Percentiles rank a stretch among this genome's conserved stretches.
Conservation (phyloP, 2,329 filamentous ascomycete genomes). For the Fonsecaea monophora region DNA sequence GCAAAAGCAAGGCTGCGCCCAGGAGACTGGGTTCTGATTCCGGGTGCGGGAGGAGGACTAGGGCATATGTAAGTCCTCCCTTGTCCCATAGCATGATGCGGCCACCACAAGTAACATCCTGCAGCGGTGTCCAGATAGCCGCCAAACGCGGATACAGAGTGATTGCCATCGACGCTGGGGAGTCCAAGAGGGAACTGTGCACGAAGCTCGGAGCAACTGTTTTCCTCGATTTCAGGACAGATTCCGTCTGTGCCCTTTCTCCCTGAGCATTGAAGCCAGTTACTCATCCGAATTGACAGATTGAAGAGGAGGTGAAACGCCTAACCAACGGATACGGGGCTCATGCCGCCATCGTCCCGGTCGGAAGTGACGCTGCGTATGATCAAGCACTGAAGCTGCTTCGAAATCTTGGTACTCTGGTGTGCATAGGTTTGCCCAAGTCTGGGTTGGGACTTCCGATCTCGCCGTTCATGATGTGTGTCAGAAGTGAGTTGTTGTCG, state of each 20-base stretch:
- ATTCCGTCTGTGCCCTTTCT: conserved; percentile 43
- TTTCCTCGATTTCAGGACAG: conserved; percentile 47
- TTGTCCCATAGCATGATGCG: background rate
- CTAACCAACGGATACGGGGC: conserved; percentile 52
- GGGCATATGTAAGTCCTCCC: conserved; percentile 47
- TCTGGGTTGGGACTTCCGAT: conserved; percentile 53
- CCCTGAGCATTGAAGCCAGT: background rate
- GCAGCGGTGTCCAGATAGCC: conserved; percentile 49
- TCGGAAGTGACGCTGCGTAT: conserved; percentile 55
- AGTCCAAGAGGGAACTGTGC: conserved; percentile 46
- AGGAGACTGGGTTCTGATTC: conserved; percentile 47
- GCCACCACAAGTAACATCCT: background rate
- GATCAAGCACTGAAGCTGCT: conserved; percentile 53
- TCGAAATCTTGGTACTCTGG: conserved; percentile 55
- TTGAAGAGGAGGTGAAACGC: conserved; percentile 48
- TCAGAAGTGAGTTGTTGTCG: conserved; percentile 45
- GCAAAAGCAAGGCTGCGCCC: conserved; percentile 46
- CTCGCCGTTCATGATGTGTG: conserved; percentile 56
- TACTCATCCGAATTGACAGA: conserved; percentile 8
- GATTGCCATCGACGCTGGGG: conserved; percentile 49
- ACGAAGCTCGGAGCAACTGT: conserved; percentile 45
- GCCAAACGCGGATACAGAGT: conserved; percentile 47
- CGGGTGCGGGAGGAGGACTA: conserved; percentile 48
- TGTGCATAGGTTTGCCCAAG: conserved; percentile 57
- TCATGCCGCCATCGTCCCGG: conserved; percentile 56